Base-by-base conservation (phyloP, 768 basidiomycete species). In the Tylopilus subfusipes region DNA sequence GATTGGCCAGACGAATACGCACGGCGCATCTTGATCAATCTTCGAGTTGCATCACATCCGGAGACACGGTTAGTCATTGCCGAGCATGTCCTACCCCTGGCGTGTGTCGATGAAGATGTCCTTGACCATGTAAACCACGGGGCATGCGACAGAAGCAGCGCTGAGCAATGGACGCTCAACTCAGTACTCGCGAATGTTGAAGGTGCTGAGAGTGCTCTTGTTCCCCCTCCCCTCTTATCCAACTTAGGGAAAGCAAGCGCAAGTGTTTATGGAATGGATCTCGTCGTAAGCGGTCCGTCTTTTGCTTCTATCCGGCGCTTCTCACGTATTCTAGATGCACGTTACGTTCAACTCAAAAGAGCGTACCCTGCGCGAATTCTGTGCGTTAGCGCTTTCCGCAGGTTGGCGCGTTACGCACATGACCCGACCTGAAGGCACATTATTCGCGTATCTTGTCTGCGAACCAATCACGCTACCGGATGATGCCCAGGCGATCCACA, bases 1-100 rank as follows among this genome's bases (percentile, higher is more conserved):
- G 89, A 92, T 62, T 90, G 89, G 88, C 83, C 87, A 1, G 85
- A 90, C 57, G 73, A 72, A 1, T 78, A 72, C 58, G 82, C 81
- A 21, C 58, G 56, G 22, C 73, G 72, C 34, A 80, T 82, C 40
- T 65, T 82, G 42, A 64, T 73, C 19, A 76, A 75, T 25, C 71
- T 82, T 4, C 72, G 79, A 13, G 70, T 70, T 31, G 72, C 72
- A 5, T 71, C 73, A 11, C 48, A 53, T 19, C 46, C 52, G 8
- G 68, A 74, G 3, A 90, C 88, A 24, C 80, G 74, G 53, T 73
- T 91, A 3, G 72, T 92, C 31, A 78, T 92, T 39, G 86, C 82
- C 0, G 89, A 92, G 59, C 85, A 84, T 55, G 75, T 90, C 24
- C 73, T 87, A 4, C 86, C 88, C 2, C 71, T 85, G 1, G 87